Conservation (phyloP, 2,329 filamentous ascomycete genomes). For the Colletotrichum lentis region DNA sequence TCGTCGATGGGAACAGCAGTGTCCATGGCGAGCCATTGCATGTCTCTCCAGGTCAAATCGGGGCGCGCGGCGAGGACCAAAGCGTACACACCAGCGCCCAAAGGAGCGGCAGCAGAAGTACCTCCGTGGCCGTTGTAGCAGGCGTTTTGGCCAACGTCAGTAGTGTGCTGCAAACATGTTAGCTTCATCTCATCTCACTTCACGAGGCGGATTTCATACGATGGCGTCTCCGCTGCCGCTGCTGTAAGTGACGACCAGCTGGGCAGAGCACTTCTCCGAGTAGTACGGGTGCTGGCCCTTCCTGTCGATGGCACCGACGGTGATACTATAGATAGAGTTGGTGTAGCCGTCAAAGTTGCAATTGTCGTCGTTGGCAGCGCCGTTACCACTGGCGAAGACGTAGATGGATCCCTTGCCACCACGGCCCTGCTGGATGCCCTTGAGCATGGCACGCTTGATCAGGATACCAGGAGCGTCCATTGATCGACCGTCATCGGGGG, state of each 20-base stretch:
- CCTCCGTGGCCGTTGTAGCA: conserved; percentile 89
- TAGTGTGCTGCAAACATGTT: conserved; percentile 73
- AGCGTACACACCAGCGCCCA: conserved; percentile 91
- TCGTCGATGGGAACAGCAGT: conserved; percentile 83
- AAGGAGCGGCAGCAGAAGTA: conserved; percentile 91
- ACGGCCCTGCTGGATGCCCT: conserved; percentile 88
- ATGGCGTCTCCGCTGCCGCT: conserved; percentile 89
- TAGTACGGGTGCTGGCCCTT: conserved; percentile 92
- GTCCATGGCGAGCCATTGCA: conserved; percentile 89
- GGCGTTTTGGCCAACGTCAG: conserved; percentile 83
- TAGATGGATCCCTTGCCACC: conserved; percentile 87
- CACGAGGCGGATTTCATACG: conserved; percentile 51
- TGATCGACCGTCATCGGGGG: conserved; percentile 87
- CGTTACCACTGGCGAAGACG: conserved; percentile 96
- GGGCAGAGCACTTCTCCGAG: conserved; percentile 94
- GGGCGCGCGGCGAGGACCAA: conserved; percentile 85
- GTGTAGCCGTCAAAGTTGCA: conserved; percentile 99
- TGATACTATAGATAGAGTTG: conserved; percentile 99
- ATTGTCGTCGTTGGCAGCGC: conserved; percentile 86
- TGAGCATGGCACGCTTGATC: conserved; percentile 89
- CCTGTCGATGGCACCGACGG: conserved; percentile 90
- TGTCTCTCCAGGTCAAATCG: conserved; percentile 89
- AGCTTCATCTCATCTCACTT: conserved; percentile 28
- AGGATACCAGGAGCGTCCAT: conserved; percentile 95
- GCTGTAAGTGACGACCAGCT: conserved; percentile 95